These are phyloP conservation scores for Fusarium lateritium DNA, from an alignment of 2,329 filamentous ascomycete genomes.

Conservation along the genomic window DNA sequence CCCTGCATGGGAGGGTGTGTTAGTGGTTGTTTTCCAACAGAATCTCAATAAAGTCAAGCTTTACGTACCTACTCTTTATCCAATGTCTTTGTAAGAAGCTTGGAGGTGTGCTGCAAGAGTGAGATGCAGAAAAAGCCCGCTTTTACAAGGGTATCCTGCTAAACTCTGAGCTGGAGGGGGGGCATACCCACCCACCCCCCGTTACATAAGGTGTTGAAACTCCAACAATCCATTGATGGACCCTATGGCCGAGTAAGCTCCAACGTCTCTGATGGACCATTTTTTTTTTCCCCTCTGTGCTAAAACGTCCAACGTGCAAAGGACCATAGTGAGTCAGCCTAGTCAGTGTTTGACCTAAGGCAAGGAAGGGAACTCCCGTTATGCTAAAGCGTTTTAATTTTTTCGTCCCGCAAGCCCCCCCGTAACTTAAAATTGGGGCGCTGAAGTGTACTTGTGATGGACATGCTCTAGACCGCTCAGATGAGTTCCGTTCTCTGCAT, in stretches of 20 bases:
- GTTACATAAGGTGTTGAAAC: slow-evolving; percentile 5
- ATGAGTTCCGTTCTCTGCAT: no score
- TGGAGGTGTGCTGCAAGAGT: slow-evolving; percentile 39
- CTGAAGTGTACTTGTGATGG: no score
- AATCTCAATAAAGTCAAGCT: slow-evolving; percentile 21
- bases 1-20: slow-evolving; percentile 17
- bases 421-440: slow-evolving; percentile 5
- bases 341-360: slow-evolving; percentile 10
- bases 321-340: neutral
- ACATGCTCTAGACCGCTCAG: no score
- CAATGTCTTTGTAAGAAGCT: slow-evolving; percentile 6
- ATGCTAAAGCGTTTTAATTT: slow-evolving; percentile 30
- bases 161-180: slow-evolving; percentile 18
- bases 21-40: slow-evolving; percentile 5
- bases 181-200: slow-evolving; percentile 4
- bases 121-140: slow-evolving; percentile 39
- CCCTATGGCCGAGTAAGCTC: slow-evolving; percentile 3
- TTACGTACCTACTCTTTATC: slow-evolving; percentile 14
- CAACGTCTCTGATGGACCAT: slow-evolving; percentile 19
- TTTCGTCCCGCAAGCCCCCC: slow-evolving; percentile 14
- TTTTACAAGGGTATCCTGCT: slow-evolving; percentile 21
- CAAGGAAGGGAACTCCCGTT: slow-evolving; percentile 39
- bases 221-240: neutral
- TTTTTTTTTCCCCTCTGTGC: neutral
- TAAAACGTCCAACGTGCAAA: no score